Percentiles rank a stretch among this genome's conserved stretches.
phyloP scores from a whole-genome alignment of 2,329 filamentous ascomycete genomes.

The Phaeosphaeriaceae sp. region DNA sequence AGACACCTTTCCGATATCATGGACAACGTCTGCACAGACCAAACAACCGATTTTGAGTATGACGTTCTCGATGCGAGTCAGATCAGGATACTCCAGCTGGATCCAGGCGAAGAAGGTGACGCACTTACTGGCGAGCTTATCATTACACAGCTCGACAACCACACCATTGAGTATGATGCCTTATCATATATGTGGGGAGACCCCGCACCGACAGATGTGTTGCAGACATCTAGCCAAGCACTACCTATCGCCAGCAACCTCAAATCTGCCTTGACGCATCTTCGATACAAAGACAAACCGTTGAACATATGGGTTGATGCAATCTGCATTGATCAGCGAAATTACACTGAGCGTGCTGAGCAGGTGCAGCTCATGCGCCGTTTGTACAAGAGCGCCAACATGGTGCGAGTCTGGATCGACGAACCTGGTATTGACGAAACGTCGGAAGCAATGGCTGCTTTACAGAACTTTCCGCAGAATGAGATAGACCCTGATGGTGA shows the following conservation, averaged over 20 bases:
- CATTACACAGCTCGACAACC: not conserved
- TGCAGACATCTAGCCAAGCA: not conserved
- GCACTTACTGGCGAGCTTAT: not conserved
- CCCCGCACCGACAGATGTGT: not conserved
- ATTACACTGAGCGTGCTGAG: not conserved
- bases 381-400: constrained; percentile 5
- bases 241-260: constrained; percentile 7
- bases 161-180: constrained; percentile 1
- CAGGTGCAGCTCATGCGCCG: constrained; percentile 11
- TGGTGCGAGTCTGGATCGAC: constrained; percentile 9
- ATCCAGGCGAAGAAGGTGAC: not conserved
- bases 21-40: too few relatives aligned
- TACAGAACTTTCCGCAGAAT: not conserved
- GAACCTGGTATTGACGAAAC: constrained; percentile 1
- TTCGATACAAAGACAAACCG: constrained; percentile 1
- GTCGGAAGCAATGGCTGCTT: not conserved
- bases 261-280: constrained; percentile 1
- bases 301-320: constrained; percentile 7
- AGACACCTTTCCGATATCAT: too few relatives aligned
- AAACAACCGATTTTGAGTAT: too few relatives aligned
- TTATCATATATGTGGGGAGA: constrained; percentile 15
- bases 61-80: too few relatives aligned
- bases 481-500: not conserved
- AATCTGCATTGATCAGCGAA: constrained; percentile 12
- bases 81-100: constrained; percentile 5